Base-by-base conservation (phyloP, 164 flowering plant species). In the Magnolia changhungtana region DNA sequence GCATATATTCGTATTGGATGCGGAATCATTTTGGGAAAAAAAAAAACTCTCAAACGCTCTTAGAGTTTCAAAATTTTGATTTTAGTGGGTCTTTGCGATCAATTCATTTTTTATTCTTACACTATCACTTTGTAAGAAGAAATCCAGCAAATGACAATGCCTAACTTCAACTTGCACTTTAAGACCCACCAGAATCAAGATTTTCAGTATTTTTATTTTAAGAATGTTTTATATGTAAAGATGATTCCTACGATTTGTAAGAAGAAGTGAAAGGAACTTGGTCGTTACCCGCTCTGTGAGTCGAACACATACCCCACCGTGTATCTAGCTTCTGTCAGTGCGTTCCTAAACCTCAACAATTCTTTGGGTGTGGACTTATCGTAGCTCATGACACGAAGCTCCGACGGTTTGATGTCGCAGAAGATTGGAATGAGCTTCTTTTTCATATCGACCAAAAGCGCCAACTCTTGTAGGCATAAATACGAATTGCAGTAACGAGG, bases 301-400 rank as follows among this genome's bases (percentile, higher is more conserved):
- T 91, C 86, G 78, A 91, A 91, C 1, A 91, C 80, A 2, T 90
- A 67, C 27, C 93, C 96, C 4, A 89, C 96, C 13, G 88, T 90
- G 74, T 78, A 72, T 55, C 80, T 87, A 3, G 91, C 93, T 76
- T 88, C 90, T 27, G 88, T 83, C 23, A 91, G 85, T 45, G 96
- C 96, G 74, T 68, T 21, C 0, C 50, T 74, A 68, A 86, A 90
- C 79, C 83, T 80, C 58, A 76, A 27, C 10, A 89, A 59, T 52
- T 90, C 89, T 3, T 73, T 10, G 0, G 24, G 3, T 0, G 89
- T 37, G 50, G 81, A 82, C 0, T 14, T 74, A 8, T 82, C 81
- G 64, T 77, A 61, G 31, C 83, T 81, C 71, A 18, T 45, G 45
- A 88, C 88, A 4, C 55, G 71, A 68, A 91, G 89, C 77, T 91